Percentiles rank a stretch among this genome's conserved stretches.
These are phyloP conservation scores for Trichoderma sp. DNA, from an alignment of 2,329 filamentous ascomycete genomes.

Conservation along the genomic window DNA sequence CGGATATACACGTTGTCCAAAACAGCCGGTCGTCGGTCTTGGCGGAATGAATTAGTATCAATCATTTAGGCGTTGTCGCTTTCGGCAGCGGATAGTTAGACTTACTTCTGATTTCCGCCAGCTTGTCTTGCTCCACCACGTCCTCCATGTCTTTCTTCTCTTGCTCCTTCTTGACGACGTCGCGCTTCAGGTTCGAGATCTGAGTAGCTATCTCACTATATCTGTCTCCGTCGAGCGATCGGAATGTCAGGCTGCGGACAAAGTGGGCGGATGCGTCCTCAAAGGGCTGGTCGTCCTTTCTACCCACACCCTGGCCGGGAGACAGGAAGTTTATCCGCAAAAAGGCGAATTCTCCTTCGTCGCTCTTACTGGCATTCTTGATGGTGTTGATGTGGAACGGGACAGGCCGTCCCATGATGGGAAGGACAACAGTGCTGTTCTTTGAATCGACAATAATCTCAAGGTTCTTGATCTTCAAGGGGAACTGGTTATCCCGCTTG, in stretches of 20 bases:
- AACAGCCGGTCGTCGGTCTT: conserved; percentile 82
- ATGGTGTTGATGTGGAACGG: conserved; percentile 98
- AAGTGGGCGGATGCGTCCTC: conserved; percentile 96
- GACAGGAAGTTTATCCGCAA: conserved; percentile 96
- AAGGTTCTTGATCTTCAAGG: conserved; percentile 75
- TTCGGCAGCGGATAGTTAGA: not conserved
- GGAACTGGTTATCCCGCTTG: conserved; percentile 94
- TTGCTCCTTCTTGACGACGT: conserved; percentile 85
- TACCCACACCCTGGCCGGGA: conserved; percentile 91
- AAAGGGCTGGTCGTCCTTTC: conserved; percentile 96
- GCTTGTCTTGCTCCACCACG: conserved; percentile 97
- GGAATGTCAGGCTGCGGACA: conserved; percentile 89
- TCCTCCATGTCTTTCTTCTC: conserved; percentile 99
- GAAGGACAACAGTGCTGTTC: conserved; percentile 84
- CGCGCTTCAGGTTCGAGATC: conserved; percentile 95
- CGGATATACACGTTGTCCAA: conserved; percentile 95
- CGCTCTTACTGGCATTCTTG: conserved; percentile 98
- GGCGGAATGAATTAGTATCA: conserved; percentile 37
- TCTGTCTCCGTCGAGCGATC: conserved; percentile 82
- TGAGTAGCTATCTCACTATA: conserved; percentile 89
- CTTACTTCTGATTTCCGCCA: conserved; percentile 88
- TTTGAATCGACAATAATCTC: conserved; percentile 89
- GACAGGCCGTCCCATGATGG: conserved; percentile 95
- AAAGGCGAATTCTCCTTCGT: conserved; percentile 91
- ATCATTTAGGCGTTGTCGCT: not conserved